Base-by-base conservation (phyloP, 1,139 yeast genomes). In the Taiozyma sp. region DNA sequence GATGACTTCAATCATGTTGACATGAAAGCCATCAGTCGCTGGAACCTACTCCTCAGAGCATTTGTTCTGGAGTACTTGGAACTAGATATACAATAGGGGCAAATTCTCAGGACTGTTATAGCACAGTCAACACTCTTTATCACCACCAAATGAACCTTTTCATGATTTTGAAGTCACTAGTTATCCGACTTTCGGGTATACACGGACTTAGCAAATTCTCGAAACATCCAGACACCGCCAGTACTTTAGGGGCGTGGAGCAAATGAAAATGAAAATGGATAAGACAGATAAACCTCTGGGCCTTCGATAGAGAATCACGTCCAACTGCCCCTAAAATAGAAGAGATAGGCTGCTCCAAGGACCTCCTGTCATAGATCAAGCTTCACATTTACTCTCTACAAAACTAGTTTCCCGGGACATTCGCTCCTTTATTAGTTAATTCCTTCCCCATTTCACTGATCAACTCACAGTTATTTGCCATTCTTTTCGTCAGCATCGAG, bases 1-100 rank as follows among this genome's bases (percentile, higher is more conserved):
- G 75, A 71, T 46, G 56, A 65, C 43, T 70, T 70, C 52, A 51
- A 54, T 4, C 55, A 65, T 46, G 54, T 70, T 14, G 64, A 65
- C 30, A 55, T 65, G 34, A 43, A 39, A 1, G 61, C 65, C 8
- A 52, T 68, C 5, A 46, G 50, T n/a, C 54, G 53, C 44, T 60
- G 63, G 62, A 48, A 45, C 36, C 9, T 50, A 3, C 47, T 56
- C 27, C 47, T 57, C 24, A 48, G 56, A 7, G 54, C 53, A 4
- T 60, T 59, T 41, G 50, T 50, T 7, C 46, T 56, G 28, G 59
- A 60, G 43, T 56, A 53, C 24, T 44, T 60, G 9, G 61, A 57
- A n/a, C 45, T 52, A 7, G 8, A 19, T 8, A 38, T 19, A 12
- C 9, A 8, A 32, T 32, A n/a, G 16, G 4, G 14, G 8, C 16